A percentile compares a stretch with the other conserved stretches of the same genome.
Evolutionary conservation across 2,329 filamentous ascomycete genomes (phyloP).

Genomic region (Fusarium xylarioides): DNA sequence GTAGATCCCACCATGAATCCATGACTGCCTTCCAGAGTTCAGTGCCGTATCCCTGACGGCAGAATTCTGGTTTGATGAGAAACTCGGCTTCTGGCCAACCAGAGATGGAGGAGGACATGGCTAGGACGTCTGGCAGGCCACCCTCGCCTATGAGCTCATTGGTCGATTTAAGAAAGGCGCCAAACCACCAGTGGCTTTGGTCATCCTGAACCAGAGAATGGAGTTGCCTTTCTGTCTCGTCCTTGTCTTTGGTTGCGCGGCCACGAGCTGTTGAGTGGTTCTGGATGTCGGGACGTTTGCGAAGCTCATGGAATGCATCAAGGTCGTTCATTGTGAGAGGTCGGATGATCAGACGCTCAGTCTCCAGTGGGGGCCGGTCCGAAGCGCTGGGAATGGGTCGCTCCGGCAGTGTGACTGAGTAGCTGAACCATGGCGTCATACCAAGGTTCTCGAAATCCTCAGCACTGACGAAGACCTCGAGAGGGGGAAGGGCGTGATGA

Average conservation of each 20-base stretch:
- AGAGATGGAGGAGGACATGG: constrained; percentile 21
- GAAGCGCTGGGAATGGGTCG: constrained; percentile 16
- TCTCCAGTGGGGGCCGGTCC: constrained; percentile 22
- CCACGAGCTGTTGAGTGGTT: constrained; percentile 16
- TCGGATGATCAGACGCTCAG: constrained; percentile 23
- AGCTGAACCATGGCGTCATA: constrained; percentile 35
- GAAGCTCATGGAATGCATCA: constrained; percentile 30
- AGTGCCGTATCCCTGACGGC: constrained; percentile 31
- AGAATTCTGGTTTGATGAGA: constrained; percentile 20
- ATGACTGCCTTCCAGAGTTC: constrained; percentile 21
- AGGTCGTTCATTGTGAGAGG: constrained; percentile 22
- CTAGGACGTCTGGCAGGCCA: constrained; percentile 18
- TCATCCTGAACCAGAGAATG: constrained; percentile 10
- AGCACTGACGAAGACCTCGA: constrained; percentile 4
- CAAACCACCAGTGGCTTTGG: constrained; percentile 28
- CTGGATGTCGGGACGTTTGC: constrained; percentile 3
- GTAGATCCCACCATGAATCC: constrained; percentile 31
- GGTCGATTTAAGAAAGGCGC: constrained; percentile 28
- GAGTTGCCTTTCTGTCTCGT: constrained; percentile 17
- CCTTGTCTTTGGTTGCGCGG: constrained; percentile 19
- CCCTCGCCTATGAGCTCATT: constrained; percentile 29
- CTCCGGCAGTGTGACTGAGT: constrained; percentile 29
- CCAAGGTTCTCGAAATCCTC: constrained; percentile 23
- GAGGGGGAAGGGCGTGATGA: constrained; percentile 1
- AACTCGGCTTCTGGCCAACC: constrained; percentile 35